Evolutionary conservation across 176 grass and related monocot genomes (phyloP).

Genomic region (Bromus sterilis): DNA sequence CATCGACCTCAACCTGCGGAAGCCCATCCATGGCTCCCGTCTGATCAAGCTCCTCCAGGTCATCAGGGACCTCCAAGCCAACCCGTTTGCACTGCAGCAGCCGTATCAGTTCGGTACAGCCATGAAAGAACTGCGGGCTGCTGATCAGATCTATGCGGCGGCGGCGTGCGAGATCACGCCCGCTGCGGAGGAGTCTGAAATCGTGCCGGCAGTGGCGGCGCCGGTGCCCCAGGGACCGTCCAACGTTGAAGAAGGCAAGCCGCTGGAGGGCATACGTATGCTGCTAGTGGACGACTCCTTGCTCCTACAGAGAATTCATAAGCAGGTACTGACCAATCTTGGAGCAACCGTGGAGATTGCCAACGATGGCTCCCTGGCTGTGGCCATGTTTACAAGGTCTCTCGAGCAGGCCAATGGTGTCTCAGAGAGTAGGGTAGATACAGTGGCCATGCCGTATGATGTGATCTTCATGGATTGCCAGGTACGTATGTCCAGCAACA

Average conservation of each 20-base stretch:
- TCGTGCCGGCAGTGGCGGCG: not conserved
- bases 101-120: not conserved
- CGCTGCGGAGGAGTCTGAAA: not conserved
- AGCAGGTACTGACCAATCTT: conserved; percentile 24
- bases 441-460: conserved; percentile 22
- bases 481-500: conserved; percentile 12
- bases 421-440: not conserved
- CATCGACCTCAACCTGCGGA: conserved; percentile 43
- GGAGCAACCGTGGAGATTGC: conserved; percentile 51
- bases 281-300: conserved; percentile 69
- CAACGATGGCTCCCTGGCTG: conserved; percentile 42
- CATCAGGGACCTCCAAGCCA: too few species aligned
- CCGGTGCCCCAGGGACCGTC: not conserved
- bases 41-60: conserved; percentile 29
- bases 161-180: not conserved
- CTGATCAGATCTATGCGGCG: not conserved
- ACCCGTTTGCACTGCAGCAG: not conserved
- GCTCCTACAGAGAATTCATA: conserved; percentile 34
- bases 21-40: conserved; percentile 72
- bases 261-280: conserved; percentile 38
- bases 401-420: conserved; percentile 1
- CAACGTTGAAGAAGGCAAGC: conserved; percentile 28
- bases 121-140: too few species aligned
- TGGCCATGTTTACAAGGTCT: conserved; percentile 46
- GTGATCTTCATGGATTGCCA: conserved; percentile 77